phyloP scores from a whole-genome alignment of 2,329 filamentous ascomycete genomes.

The Drechslera avenae region DNA sequence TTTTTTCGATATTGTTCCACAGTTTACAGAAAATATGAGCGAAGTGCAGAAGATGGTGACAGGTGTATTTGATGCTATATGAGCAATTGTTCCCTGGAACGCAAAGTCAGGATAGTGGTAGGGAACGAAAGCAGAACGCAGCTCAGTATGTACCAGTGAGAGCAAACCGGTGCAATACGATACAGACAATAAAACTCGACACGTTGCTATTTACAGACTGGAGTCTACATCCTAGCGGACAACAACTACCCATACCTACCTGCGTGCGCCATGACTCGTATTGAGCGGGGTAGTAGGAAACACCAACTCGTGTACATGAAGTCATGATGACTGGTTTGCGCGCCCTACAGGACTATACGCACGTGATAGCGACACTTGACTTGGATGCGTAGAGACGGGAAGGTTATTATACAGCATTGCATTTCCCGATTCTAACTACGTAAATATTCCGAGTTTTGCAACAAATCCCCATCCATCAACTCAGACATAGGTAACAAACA shows the following conservation, averaged over 20 bases:
- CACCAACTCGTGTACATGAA: background rate
- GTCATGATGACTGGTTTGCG: background rate
- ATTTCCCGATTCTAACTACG: no score
- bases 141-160: no score
- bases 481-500: slow-evolving; percentile 33
- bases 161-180: no score
- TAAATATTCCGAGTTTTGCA: no score
- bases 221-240: background rate
- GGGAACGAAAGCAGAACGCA: no score
- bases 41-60: background rate
- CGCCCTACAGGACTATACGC: background rate
- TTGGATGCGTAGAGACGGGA: no score
- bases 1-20: background rate
- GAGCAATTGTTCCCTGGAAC: no score
- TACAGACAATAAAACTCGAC: no score
- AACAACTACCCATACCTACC: background rate
- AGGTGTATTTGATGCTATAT: background rate
- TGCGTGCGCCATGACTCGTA: slow-evolving; percentile 7
- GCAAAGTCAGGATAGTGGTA: no score
- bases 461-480: background rate
- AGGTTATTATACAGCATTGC: no score
- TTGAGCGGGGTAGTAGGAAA: slow-evolving; percentile 9
- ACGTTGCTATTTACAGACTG: no score
- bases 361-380: no score
- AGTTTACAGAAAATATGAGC: background rate